Base-by-base conservation (phyloP, 352 stramenopile genomes). In the Globisporangium lucens region DNA sequence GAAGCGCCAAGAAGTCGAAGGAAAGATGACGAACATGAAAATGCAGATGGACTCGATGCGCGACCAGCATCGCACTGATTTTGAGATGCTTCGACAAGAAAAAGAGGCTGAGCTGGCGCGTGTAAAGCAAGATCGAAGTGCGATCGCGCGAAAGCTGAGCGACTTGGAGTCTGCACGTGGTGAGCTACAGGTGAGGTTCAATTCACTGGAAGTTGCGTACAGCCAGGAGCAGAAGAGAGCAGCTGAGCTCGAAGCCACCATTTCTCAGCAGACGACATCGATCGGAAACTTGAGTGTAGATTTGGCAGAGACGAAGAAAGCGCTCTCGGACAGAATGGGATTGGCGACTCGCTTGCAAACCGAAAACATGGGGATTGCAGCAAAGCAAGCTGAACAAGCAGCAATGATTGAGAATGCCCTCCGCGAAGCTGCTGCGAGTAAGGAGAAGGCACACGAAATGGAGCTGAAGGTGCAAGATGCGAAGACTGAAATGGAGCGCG, bases 341-440 rank as follows among this genome's bases (percentile, higher is more conserved):
- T 75, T 93, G 22, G 87, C 87, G 12, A 90, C 89, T 35, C 85
- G 87, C 10, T 70, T 94, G 66, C 84, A 95, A 64, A 92, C 85
- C 0, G 89, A 96, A 60, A 94, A 96, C 68, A 93, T 95, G 81
- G 76, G 76, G 1, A 89, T 92, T 36, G 84, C 87, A n/a, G 80
- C 83, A 22, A 92, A 90, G 46, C 74, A 93, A 59, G 87, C 87
- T 8, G 87, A 94, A 62, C 85, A 93, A 53, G 87, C 87, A 0
- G 87, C 82, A 8, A 69, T 89, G 22, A 88, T 94, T 56, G 87
- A 94, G 65, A 76, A 75, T 33, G 84, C 87, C 7, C 52, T 93
- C 17, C 83, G 82, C 0, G 84, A 94, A 22, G 83, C 80, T 24
- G 67, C 75, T 1, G 67, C 71, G 20, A 79, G 73, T 56, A 79